Base-by-base conservation (phyloP, 352 stramenopile genomes). In the Globisporangium nagaii region DNA sequence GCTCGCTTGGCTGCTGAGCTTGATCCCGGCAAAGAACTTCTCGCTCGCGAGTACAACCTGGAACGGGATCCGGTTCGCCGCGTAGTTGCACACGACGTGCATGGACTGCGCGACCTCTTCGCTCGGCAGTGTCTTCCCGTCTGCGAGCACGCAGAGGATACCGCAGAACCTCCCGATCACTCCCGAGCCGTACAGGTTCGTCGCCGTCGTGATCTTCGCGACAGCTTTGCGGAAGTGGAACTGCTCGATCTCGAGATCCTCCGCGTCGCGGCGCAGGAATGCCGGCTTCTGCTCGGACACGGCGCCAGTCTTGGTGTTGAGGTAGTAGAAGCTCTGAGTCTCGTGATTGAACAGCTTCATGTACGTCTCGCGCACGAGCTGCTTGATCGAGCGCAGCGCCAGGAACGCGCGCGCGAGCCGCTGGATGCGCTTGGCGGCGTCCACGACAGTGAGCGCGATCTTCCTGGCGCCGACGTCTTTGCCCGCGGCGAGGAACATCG, bases 311-410 rank as follows among this genome's bases (percentile, higher is more conserved):
- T 58, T 68, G 0, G 78, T 86, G 62, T 89, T 81, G 40, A 86
- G 57, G 55, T 89, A 89, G 63, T 83, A 89, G 42, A 84, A 89
- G 5, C 71, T 77, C 41, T 68, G 53, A 9, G 62, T 78, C 3
- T 63, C 43, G 0, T 42, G 15, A 36, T 87, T 69, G 46, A 87
- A 85, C 11, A 89, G 75, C 66, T 87, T 87, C 78, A 89, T 89
- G 68, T 86, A 89, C 51, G 66, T 77, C 44, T 89, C 78, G 9
- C 71, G 70, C 5, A 89, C 63, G 28, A 87, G 60, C 32, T 57
- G 47, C 4, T 73, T 65, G 20, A 89, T 70, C 1, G 58, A 50
- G 11, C 53, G 59, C 32, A 60, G 58, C 10, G 78, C 78, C 0
- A 87, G 40, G 31, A 71, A 73, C 12, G 65, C 68, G 7, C 78